phyloP scores from a whole-genome alignment of 2,329 filamentous ascomycete species.

The Exutisphaerella laricina region DNA sequence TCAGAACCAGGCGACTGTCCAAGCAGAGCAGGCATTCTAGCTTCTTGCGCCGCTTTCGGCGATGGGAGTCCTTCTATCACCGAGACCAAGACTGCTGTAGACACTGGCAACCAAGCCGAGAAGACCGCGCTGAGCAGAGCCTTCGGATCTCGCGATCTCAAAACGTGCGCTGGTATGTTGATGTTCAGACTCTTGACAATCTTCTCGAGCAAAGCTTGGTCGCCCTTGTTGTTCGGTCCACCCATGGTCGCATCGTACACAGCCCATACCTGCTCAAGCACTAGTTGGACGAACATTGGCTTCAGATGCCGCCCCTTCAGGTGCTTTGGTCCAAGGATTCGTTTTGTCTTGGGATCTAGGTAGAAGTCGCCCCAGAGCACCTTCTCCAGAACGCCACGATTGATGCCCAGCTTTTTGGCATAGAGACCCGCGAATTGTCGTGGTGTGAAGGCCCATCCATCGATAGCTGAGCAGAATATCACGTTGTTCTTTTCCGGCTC shows the following conservation, averaged over 20 bases:
- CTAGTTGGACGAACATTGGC: constrained; percentile 95
- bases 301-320: constrained; percentile 87
- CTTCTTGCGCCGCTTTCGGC: constrained; percentile 70
- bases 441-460: constrained; percentile 98
- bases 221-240: constrained; percentile 74
- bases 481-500: constrained; percentile 98
- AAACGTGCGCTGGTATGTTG: constrained; percentile 74
- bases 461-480: constrained; percentile 94
- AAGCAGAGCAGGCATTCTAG: constrained; percentile 72
- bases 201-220: constrained; percentile 78
- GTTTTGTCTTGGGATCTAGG: constrained; percentile 93
- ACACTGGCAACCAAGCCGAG: constrained; percentile 82
- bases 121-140: constrained; percentile 83
- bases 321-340: constrained; percentile 84
- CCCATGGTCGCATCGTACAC: constrained; percentile 87
- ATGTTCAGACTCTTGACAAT: constrained; percentile 88
- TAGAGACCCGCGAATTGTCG: constrained; percentile 90
- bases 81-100: constrained; percentile 85
- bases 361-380: constrained; percentile 97
- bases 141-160: constrained; percentile 76
- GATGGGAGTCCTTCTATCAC: constrained; percentile 90
- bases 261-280: constrained; percentile 93
- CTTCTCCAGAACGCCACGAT: constrained; percentile 79
- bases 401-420: constrained; percentile 95
- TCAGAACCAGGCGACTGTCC: constrained; percentile 71